phyloP scores from a whole-genome alignment of 78 protist genomes.

The Isochrysis galbana region DNA sequence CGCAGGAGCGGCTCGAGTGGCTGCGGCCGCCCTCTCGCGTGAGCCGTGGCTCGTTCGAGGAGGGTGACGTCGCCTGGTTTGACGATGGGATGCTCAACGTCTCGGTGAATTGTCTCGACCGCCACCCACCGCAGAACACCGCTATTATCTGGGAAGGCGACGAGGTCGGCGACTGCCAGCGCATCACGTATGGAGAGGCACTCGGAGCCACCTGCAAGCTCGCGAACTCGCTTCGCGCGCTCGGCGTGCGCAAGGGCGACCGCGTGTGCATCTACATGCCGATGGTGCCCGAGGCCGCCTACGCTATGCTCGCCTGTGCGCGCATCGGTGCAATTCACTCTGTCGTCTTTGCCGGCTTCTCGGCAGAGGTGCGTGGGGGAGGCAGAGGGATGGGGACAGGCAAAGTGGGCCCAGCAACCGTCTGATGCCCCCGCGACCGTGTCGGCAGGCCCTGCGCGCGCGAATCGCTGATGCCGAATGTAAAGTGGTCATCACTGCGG shows the following conservation, averaged over 20 bases:
- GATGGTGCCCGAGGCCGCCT: slow-evolving; percentile 72
- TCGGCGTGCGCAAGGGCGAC: slow-evolving; percentile 74
- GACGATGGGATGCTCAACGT: not conserved
- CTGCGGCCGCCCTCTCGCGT: not conserved
- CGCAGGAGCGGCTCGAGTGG: not conserved
- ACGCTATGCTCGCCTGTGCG: slow-evolving; percentile 95
- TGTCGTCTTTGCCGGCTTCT: slow-evolving; percentile 73
- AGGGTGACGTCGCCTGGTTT: slow-evolving; percentile 9
- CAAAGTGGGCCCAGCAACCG: not conserved
- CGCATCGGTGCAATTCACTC: slow-evolving; percentile 93
- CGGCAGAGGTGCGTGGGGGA: slow-evolving; percentile 33
- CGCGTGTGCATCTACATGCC: slow-evolving; percentile 89
- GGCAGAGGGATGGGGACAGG: too few relatives aligned
- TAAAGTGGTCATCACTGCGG: slow-evolving; percentile 52
- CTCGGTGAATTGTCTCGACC: slow-evolving; percentile 60
- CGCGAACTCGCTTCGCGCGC: not conserved
- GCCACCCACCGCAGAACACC: slow-evolving; percentile 71
- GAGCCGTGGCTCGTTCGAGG: not conserved
- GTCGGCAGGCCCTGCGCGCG: not conserved
- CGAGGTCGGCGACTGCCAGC: not conserved
- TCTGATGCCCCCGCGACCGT: too few relatives aligned
- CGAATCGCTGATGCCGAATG: slow-evolving; percentile 6
- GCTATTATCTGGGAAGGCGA: slow-evolving; percentile 40
- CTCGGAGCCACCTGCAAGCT: not conserved
- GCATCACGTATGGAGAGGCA: slow-evolving; percentile 17